phyloP scores from a whole-genome alignment of 73 alveolate genomes.

The Paramecium octaurelia region DNA sequence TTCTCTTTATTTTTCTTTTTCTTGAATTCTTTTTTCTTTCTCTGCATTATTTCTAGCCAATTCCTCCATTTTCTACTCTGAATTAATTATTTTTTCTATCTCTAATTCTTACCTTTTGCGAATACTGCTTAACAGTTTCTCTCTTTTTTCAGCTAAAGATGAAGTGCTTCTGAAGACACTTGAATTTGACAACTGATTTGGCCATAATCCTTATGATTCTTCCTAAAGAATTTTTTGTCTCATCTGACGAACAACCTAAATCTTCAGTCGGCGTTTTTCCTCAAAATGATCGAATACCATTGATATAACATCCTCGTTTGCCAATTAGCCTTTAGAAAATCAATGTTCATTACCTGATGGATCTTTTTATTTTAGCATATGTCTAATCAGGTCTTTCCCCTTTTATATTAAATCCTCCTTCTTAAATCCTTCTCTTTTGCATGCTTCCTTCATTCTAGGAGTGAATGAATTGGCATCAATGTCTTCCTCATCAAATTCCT shows the following conservation, averaged over 20 bases:
- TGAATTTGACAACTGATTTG: background rate
- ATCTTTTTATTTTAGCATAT: conserved; percentile 29
- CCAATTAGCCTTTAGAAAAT: background rate
- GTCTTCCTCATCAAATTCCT: background rate
- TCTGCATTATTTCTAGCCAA: background rate
- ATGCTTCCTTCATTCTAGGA: conserved; percentile 49
- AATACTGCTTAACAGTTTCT: background rate
- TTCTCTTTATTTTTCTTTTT: conserved; percentile 24
- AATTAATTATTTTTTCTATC: conserved; percentile 1
- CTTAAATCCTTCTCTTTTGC: conserved; percentile 33
- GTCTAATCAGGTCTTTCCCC: background rate
- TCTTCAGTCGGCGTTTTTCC: background rate
- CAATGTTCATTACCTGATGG: background rate
- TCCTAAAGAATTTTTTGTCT: conserved; percentile 24
- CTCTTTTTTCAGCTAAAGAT: conserved; percentile 37
- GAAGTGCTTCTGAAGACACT: conserved; percentile 10
- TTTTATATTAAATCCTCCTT: background rate
- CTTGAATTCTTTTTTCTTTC: conserved; percentile 22
- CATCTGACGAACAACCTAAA: background rate
- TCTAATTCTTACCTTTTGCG: background rate
- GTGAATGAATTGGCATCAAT: background rate
- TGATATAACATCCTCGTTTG: background rate
- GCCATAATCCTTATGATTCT: conserved; percentile 38
- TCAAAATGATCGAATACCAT: conserved; percentile 39
- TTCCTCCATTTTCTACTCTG: conserved; percentile 26